These are phyloP conservation scores for Leccinellum rugosiceps DNA, from an alignment of 768 basidiomycete species.

Conservation along the genomic window DNA sequence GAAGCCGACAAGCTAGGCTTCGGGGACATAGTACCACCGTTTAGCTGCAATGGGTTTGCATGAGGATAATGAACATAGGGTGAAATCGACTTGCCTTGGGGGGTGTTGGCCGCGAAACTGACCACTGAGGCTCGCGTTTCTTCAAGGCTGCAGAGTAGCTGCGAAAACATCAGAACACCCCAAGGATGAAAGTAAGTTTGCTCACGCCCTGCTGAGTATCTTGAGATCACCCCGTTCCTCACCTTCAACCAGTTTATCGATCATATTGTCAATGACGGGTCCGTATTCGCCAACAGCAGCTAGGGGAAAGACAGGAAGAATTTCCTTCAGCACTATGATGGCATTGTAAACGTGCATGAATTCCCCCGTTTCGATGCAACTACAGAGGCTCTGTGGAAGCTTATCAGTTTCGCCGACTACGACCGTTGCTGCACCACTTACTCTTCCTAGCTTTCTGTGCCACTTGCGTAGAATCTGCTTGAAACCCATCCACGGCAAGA, in stretches of 20 bases:
- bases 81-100: conserved; percentile 30
- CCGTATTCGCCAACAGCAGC: conserved; percentile 57
- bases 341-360: conserved; percentile 98
- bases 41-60: conserved; percentile 16
- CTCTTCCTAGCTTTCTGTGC: conserved; percentile 74
- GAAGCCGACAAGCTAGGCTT: conserved; percentile 23
- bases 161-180: conserved; percentile 5
- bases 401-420: background rate
- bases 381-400: conserved; percentile 60
- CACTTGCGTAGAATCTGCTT: conserved; percentile 75
- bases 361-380: conserved; percentile 81
- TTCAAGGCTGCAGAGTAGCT: conserved; percentile 76
- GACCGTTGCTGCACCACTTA: conserved; percentile 33
- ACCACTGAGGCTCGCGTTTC: conserved; percentile 64
- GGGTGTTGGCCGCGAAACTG: conserved; percentile 26
- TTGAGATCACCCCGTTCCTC: conserved; percentile 86
- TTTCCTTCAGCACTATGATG: conserved; percentile 90
- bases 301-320: conserved; percentile 85
- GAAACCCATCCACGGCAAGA: conserved; percentile 71
- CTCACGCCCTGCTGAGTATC: conserved; percentile 74
- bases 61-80: background rate
- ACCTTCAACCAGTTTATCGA: conserved; percentile 64
- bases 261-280: conserved; percentile 50
- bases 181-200: conserved; percentile 8
- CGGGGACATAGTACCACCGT: conserved; percentile 28